Conservation (phyloP, 2,329 filamentous ascomycete genomes). For the Mycogone perniciosa region DNA sequence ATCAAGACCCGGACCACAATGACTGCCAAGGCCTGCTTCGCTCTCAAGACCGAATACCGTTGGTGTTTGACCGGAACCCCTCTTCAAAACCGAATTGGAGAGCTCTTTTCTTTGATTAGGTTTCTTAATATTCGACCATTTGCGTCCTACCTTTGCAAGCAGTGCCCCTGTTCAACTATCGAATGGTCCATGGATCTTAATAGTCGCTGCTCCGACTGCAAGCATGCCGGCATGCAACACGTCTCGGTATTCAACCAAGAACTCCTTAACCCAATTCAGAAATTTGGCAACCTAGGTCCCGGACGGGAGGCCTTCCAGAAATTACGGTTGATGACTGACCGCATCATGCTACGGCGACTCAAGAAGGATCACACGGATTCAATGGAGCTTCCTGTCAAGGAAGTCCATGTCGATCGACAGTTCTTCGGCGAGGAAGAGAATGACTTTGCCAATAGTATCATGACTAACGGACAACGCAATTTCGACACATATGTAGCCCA, state of each 20-base stretch:
- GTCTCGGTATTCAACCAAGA: conserved; percentile 81
- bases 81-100: conserved; percentile 92
- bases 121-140: conserved; percentile 88
- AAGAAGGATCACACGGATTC: conserved; percentile 90
- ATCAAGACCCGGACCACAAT: conserved; percentile 88
- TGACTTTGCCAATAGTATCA: conserved; percentile 92
- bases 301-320: conserved; percentile 71
- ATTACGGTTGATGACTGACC: conserved; percentile 79
- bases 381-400: conserved; percentile 95
- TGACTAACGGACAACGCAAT: conserved; percentile 79
- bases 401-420: conserved; percentile 84
- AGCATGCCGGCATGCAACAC: conserved; percentile 37
- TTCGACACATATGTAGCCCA: conserved; percentile 95
- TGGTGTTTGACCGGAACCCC: conserved; percentile 96
- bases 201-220: conserved; percentile 63
- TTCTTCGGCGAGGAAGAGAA: conserved; percentile 96
- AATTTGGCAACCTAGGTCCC: conserved; percentile 51
- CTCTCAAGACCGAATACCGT: conserved; percentile 78
- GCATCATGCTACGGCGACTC: conserved; percentile 91
- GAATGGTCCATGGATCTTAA: conserved; percentile 76
- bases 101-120: conserved; percentile 89
- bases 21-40: conserved; percentile 92
- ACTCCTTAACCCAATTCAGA: conserved; percentile 75
- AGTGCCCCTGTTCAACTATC: conserved; percentile 70
- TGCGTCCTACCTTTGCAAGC: conserved; percentile 88